A percentile compares a stretch with the other conserved stretches of the same genome.
phyloP scores from a whole-genome alignment of 1,139 yeast genomes.

The Arxiozyma telluris region DNA sequence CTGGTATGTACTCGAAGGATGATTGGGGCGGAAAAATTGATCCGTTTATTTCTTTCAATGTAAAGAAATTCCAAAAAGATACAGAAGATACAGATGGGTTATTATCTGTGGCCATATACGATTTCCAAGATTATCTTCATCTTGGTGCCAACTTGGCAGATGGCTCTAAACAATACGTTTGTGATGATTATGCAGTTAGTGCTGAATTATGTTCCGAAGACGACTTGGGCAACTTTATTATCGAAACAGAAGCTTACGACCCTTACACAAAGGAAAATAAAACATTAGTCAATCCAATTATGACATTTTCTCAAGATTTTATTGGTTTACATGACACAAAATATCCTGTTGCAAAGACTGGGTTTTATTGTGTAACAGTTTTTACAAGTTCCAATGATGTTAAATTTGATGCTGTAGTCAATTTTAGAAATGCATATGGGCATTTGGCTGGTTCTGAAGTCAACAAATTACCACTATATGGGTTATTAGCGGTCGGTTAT shows the following conservation, averaged over 20 bases:
- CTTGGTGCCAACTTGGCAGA: constrained; percentile 44
- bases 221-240: constrained; percentile 54
- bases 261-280: constrained; percentile 36
- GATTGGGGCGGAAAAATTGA: constrained; percentile 78
- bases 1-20: constrained; percentile 79
- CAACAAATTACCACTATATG: constrained; percentile 85
- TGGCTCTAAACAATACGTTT: constrained; percentile 47
- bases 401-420: constrained; percentile 54
- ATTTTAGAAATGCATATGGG: constrained; percentile 88
- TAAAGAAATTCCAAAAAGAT: constrained; percentile 35
- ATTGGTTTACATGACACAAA: constrained; percentile 53
- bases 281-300: constrained; percentile 38
- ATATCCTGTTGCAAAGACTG: constrained; percentile 64
- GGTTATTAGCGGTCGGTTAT: constrained; percentile 74
- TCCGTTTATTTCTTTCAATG: constrained; percentile 51
- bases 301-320: constrained; percentile 46
- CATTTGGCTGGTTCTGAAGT: constrained; percentile 81
- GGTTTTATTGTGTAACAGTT: constrained; percentile 86
- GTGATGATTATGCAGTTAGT: constrained; percentile 62
- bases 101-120: constrained; percentile 67
- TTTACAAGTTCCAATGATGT: constrained; percentile 33
- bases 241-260: constrained; percentile 32
- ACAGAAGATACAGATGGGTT: constrained; percentile 29
- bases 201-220: constrained; percentile 47
- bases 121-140: constrained; percentile 63